Conservation (phyloP, 2,329 filamentous ascomycete genomes). For the Penicillium sp. region DNA sequence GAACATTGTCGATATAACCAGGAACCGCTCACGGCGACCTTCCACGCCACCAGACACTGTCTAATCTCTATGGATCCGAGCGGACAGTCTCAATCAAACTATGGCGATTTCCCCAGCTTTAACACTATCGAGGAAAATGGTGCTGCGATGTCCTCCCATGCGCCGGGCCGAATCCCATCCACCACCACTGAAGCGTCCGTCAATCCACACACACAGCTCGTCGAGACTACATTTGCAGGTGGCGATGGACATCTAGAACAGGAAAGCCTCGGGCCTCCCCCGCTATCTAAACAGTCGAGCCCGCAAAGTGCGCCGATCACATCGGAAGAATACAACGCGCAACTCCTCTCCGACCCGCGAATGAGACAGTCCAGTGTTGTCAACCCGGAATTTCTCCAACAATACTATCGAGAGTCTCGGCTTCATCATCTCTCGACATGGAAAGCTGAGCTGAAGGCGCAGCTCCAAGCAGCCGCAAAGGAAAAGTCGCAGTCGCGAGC, state of each 20-base stretch:
- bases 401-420: constrained; percentile 92
- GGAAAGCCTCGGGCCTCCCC: too few species aligned
- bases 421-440: constrained; percentile 93
- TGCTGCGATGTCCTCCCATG: background rate
- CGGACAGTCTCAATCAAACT: constrained; percentile 45
- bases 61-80: too few species aligned
- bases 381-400: constrained; percentile 88
- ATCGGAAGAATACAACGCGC: constrained; percentile 88
- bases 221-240: too few species aligned
- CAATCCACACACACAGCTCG: too few species aligned
- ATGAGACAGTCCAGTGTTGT: constrained; percentile 86
- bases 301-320: constrained; percentile 57
- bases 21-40: too few species aligned
- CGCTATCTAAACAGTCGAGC: constrained; percentile 21
- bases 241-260: too few species aligned
- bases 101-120: constrained; percentile 41
- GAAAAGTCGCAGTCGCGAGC: constrained; percentile 58
- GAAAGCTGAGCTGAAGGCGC: constrained; percentile 91
- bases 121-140: constrained; percentile 18
- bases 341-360: constrained; percentile 77
- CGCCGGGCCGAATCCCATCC: background rate
- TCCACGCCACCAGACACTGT: too few species aligned
- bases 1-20: too few species aligned
- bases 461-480: constrained; percentile 74
- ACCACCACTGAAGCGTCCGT: background rate